Base-by-base conservation (phyloP, 2,329 filamentous ascomycete genomes). In the Dactylellina sp. region DNA sequence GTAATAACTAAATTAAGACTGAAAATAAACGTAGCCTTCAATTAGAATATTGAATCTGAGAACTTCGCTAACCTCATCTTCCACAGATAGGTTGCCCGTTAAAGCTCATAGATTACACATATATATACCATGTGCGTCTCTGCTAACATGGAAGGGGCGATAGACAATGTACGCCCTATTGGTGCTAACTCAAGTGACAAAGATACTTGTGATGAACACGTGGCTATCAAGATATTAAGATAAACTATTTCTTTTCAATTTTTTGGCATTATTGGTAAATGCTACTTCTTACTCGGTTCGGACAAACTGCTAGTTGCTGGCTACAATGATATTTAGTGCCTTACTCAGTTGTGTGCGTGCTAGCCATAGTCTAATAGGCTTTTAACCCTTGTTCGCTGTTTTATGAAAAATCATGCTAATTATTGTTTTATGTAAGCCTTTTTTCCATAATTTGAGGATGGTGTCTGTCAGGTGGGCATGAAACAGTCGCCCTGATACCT, bases 391-490 rank as follows among this genome's bases (percentile, higher is more conserved):
- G 7, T 7, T 14, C 12, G 16, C 1, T 18, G 18, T 18, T n/a
- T n/a, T n/a, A n/a, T n/a, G n/a, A n/a, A n/a, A n/a, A n/a, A n/a
- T n/a, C n/a, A n/a, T n/a, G n/a, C n/a, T n/a, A n/a, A n/a, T n/a
- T n/a, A 32, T 32, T 9, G 28, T 42, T 5, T 18, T n/a, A 42
- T 12, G n/a, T 12, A 22, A 86, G 85, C 76, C 86, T 87, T 1
- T 86, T 88, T 9, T 44, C 83, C 85, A 1, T 84, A 83, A 61
- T 84, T 88, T 63, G 81, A 85, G 1, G 78, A 86, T 6, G 85
- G 84, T 1, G 79, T 83, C 25, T 89, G 87, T 76, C 83, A 86
- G 55, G 88, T 89, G 56, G 87, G 87, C 16, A 88, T 89, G 85
- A 80, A 76, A 84, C 81, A 60, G 79, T 83, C 1, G 84, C 85